Evolutionary conservation across 2,329 filamentous ascomycete species (phyloP).

Genomic region (Zopfia rhizophila): DNA sequence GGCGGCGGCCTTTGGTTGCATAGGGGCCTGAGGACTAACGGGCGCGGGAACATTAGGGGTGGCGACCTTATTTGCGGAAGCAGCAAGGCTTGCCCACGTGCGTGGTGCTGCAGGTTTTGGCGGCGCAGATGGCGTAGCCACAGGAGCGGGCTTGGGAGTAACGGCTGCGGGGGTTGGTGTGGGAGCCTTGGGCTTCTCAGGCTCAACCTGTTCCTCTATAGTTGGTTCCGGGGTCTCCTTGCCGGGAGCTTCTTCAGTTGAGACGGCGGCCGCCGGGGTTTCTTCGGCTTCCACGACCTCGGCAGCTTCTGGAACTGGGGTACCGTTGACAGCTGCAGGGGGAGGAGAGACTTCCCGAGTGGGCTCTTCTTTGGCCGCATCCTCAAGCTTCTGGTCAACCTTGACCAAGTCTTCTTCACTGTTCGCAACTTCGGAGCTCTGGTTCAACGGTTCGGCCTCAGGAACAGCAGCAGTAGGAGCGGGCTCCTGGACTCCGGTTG

Average conservation of each 20-base stretch:
- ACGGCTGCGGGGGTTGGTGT: conserved; percentile 65
- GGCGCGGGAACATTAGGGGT: conserved; percentile 53
- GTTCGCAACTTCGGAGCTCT: conserved; percentile 49
- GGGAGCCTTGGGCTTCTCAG: conserved; percentile 72
- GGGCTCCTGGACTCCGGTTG: conserved; percentile 54
- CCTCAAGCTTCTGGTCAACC: conserved; percentile 81
- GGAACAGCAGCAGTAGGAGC: conserved; percentile 46
- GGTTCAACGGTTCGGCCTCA: conserved; percentile 41
- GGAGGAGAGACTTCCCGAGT: conserved; percentile 36
- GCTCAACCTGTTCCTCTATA: conserved; percentile 49
- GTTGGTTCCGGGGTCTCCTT: conserved; percentile 42
- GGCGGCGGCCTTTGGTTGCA: conserved; percentile 48
- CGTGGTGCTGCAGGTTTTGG: conserved; percentile 66
- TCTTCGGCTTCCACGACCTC: conserved; percentile 53
- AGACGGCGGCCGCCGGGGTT: conserved; percentile 46
- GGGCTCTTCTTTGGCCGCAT: conserved; percentile 56
- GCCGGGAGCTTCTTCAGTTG: conserved; percentile 47
- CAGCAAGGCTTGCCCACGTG: conserved; percentile 78
- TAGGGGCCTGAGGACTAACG: conserved; percentile 41
- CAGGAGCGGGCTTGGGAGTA: conserved; percentile 66
- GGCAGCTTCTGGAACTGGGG: conserved; percentile 45
- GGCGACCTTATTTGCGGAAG: conserved; percentile 59
- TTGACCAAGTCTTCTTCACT: conserved; percentile 58
- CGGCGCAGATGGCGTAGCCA: conserved; percentile 67
- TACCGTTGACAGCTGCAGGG: conserved; percentile 49